These are phyloP conservation scores for Breynia disticha DNA, from an alignment of 441 rosid species.

Conservation along the genomic window DNA sequence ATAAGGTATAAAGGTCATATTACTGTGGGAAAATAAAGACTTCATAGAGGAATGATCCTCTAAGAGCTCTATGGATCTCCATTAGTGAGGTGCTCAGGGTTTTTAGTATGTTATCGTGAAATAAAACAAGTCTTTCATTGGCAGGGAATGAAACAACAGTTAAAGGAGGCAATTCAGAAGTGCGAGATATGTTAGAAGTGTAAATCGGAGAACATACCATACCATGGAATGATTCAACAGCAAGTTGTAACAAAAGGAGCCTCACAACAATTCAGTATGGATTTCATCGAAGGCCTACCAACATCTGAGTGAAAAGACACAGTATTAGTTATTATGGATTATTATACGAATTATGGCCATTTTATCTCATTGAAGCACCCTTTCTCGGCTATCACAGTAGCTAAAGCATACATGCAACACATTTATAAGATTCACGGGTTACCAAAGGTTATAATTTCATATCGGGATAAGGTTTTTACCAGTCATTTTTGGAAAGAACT, in stretches of 20 bases:
- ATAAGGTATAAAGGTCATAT: background rate
- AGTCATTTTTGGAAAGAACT: no score
- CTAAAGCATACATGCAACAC: background rate
- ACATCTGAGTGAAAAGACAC: background rate
- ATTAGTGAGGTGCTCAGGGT: background rate
- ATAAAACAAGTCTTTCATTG: background rate
- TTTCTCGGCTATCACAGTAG: background rate
- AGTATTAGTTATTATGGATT: slow-evolving; percentile 6
- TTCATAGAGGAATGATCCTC: background rate
- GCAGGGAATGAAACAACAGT: background rate
- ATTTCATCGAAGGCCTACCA: background rate
- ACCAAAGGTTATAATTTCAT: background rate
- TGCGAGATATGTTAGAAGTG: slow-evolving; percentile 2
- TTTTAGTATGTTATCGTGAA: background rate
- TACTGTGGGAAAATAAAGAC: background rate
- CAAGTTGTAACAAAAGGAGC: background rate
- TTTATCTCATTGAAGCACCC: background rate
- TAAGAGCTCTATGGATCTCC: background rate
- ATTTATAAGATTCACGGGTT: background rate
- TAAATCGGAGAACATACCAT: background rate
- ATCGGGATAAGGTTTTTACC: background rate
- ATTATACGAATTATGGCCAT: background rate
- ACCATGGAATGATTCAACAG: slow-evolving; percentile 3
- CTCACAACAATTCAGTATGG: background rate
- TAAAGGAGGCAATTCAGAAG: background rate